Conservation (phyloP, 257 asterid species). For the Petunia secreta region DNA sequence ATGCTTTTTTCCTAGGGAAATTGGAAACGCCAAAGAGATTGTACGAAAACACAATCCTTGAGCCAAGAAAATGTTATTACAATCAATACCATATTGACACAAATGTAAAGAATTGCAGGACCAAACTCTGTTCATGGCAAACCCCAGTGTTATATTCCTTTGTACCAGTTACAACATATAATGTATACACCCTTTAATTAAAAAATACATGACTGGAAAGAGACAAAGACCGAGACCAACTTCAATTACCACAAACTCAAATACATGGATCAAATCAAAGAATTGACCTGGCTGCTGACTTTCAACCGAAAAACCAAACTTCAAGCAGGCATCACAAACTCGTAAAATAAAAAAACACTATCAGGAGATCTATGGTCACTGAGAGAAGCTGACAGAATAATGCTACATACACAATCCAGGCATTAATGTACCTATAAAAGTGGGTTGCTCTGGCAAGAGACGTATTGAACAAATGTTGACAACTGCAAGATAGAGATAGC, state of each 20-base stretch:
- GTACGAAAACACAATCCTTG: too few species aligned
- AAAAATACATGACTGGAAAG: constrained; percentile 18
- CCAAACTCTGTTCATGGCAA: constrained; percentile 5
- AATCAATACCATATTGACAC: too few species aligned
- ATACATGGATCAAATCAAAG: constrained; percentile 29
- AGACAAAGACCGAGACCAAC: background rate
- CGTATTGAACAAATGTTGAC: background rate
- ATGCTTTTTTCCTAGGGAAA: too few species aligned
- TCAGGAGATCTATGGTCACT: constrained; percentile 19
- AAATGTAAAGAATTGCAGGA: background rate
- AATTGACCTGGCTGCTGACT: constrained; percentile 31
- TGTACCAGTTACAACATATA: constrained; percentile 23
- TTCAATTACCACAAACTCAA: constrained; percentile 27
- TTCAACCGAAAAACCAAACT: constrained; percentile 28
- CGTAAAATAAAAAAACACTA: constrained; percentile 12
- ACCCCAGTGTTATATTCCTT: constrained; percentile 18
- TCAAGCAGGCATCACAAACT: constrained; percentile 31
- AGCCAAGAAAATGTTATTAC: too few species aligned
- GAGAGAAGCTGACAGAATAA: background rate
- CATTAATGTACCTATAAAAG: constrained; percentile 32
- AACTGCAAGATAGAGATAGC: constrained; percentile 23
- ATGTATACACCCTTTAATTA: constrained; percentile 27
- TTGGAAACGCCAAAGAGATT: too few species aligned
- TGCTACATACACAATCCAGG: constrained; percentile 30
- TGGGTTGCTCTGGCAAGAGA: constrained; percentile 29